Evolutionary conservation across 2,329 filamentous ascomycete genomes (phyloP).

Genomic region (Sarocladium oryzae): DNA sequence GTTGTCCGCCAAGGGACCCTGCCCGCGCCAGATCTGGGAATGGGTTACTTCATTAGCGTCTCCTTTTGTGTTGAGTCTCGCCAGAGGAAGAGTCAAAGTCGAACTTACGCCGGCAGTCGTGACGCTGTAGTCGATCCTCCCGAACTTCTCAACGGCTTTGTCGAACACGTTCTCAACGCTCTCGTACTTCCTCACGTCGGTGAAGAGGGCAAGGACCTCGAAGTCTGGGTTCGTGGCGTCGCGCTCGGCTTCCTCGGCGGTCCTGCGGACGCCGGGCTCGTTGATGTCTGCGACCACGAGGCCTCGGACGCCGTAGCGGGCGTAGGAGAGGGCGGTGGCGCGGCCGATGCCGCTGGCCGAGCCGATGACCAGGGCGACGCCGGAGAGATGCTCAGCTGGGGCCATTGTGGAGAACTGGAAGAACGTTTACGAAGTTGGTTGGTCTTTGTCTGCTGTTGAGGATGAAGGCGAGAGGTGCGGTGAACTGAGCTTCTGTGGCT

Average conservation of each 20-base stretch:
- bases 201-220: not conserved
- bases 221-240: not conserved
- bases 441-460: too few species aligned
- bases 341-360: slow-evolving; percentile 36
- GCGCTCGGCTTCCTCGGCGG: slow-evolving; percentile 8
- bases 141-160: slow-evolving; percentile 15
- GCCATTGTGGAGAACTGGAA: not conserved
- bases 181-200: not conserved
- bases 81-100: too few species aligned
- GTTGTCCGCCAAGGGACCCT: slow-evolving; percentile 39
- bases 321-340: slow-evolving; percentile 39
- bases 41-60: too few species aligned
- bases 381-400: not conserved
- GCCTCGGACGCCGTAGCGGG: slow-evolving; percentile 36
- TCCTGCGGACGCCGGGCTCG: slow-evolving; percentile 23
- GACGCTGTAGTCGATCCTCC: slow-evolving; percentile 18
- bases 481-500: too few species aligned
- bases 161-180: slow-evolving; percentile 8
- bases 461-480: too few species aligned
- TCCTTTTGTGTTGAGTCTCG: too few species aligned
- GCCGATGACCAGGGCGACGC: not conserved
- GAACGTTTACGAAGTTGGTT: too few species aligned
- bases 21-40: slow-evolving; percentile 21
- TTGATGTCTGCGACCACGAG: slow-evolving; percentile 42
- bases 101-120: slow-evolving; percentile 10